A percentile compares a stretch with the other conserved stretches of the same genome.
These are phyloP conservation scores for Triglochin maritima DNA, from an alignment of 106 monocot species.

Conservation along the genomic window DNA sequence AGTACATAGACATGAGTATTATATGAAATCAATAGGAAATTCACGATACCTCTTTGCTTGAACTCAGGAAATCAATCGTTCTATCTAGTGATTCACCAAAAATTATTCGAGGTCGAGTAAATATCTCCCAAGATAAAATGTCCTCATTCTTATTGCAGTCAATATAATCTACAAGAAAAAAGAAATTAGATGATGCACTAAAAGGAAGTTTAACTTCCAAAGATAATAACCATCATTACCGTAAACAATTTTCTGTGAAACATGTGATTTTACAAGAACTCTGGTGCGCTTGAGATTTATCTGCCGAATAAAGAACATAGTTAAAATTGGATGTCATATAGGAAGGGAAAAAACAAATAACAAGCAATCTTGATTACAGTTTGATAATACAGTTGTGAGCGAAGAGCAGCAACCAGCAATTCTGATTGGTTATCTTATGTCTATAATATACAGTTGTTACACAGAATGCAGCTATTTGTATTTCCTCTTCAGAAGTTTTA, in stretches of 20 bases:
- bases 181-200: neutral
- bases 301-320: constrained; percentile 18
- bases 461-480: no score
- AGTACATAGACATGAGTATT: neutral
- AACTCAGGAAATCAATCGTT: constrained; percentile 31
- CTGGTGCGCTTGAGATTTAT: constrained; percentile 85
- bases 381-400: no score
- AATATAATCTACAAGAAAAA: constrained; percentile 36
- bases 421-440: no score
- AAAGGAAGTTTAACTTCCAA: neutral
- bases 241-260: constrained; percentile 45
- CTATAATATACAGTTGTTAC: no score
- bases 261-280: constrained; percentile 80
- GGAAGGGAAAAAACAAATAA: no score
- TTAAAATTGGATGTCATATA: no score
- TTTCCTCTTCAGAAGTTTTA: no score
- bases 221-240: constrained; percentile 21
- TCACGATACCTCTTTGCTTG: neutral
- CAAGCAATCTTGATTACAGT: no score
- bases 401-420: no score
- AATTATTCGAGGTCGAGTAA: constrained; percentile 37
- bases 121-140: constrained; percentile 60
- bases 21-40: no score
- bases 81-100: constrained; percentile 44
- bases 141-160: constrained; percentile 71